Percentiles rank a stretch among this genome's conserved stretches.
Conservation (phyloP, 169 alveolate genomes). For the Plasmodium vinckei region DNA sequence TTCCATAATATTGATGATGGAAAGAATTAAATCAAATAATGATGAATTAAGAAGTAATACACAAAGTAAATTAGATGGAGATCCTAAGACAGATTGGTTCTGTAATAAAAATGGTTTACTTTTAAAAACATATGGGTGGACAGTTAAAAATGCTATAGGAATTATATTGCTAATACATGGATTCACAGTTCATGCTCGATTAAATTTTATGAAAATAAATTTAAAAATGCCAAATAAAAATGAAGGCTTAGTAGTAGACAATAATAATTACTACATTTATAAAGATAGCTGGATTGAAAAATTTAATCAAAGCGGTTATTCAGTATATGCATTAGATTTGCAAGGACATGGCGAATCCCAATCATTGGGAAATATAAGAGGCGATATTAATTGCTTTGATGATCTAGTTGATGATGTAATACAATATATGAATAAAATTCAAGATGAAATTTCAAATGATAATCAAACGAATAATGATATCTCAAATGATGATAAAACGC, state of each 20-base stretch:
- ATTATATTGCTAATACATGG: slow-evolving; percentile 78
- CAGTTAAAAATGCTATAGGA: slow-evolving; percentile 75
- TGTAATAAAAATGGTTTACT: slow-evolving; percentile 75
- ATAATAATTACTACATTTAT: slow-evolving; percentile 58
- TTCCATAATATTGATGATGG: no score
- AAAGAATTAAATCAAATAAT: no score
- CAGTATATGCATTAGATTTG: slow-evolving; percentile 78
- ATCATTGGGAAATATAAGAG: slow-evolving; percentile 53
- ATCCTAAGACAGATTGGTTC: slow-evolving; percentile 67
- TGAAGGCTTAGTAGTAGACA: slow-evolving; percentile 32
- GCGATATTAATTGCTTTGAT: slow-evolving; percentile 52
- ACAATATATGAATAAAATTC: slow-evolving; percentile 77
- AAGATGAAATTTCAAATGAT: not conserved
- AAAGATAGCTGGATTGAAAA: slow-evolving; percentile 78
- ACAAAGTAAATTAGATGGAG: slow-evolving; percentile 23
- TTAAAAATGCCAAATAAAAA: slow-evolving; percentile 64
- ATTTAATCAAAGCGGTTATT: slow-evolving; percentile 76
- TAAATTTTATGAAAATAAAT: slow-evolving; percentile 77
- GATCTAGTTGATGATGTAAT: slow-evolving; percentile 80
- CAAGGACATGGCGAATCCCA: slow-evolving; percentile 82
- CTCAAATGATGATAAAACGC: no score
- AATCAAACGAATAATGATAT: no score
- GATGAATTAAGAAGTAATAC: no score
- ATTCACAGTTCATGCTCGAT: slow-evolving; percentile 76
- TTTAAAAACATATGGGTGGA: slow-evolving; percentile 75